A percentile compares a stretch with the other conserved stretches of the same genome.
phyloP scores from a whole-genome alignment of 2,329 filamentous ascomycete genomes.

The Talaromyces funiculosus region DNA sequence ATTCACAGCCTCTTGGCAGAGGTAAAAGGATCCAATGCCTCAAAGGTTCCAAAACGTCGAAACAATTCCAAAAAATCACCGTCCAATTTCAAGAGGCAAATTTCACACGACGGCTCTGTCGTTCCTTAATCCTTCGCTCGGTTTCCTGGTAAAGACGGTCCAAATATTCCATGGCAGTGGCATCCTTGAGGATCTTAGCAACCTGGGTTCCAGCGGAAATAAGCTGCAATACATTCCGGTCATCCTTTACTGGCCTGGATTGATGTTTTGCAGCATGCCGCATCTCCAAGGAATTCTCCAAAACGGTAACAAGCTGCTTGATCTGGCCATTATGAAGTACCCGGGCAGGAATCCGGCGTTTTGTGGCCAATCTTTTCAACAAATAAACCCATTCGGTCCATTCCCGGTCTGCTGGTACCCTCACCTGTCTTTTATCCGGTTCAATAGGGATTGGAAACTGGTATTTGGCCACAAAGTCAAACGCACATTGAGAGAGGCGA shows the following conservation, averaged over 20 bases:
- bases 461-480: slow-evolving; percentile 86
- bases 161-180: slow-evolving; percentile 74
- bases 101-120: slow-evolving; percentile 39
- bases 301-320: slow-evolving; percentile 80
- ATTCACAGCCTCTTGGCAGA: neutral
- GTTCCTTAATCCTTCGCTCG: slow-evolving; percentile 70
- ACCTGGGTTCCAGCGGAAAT: slow-evolving; percentile 84
- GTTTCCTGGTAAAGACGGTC: slow-evolving; percentile 77
- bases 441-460: slow-evolving; percentile 83
- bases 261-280: slow-evolving; percentile 79
- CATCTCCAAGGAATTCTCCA: slow-evolving; percentile 87
- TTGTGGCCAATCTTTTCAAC: slow-evolving; percentile 77
- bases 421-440: slow-evolving; percentile 72
- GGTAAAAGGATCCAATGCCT: neutral
- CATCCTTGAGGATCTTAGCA: slow-evolving; percentile 79
- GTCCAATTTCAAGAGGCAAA: slow-evolving; percentile 20
- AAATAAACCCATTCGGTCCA: slow-evolving; percentile 93
- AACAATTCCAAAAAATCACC: neutral
- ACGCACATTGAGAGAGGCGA: slow-evolving; percentile 76
- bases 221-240: slow-evolving; percentile 80
- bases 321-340: slow-evolving; percentile 86
- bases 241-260: slow-evolving; percentile 76
- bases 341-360: slow-evolving; percentile 74
- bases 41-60: neutral
- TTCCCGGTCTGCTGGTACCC: slow-evolving; percentile 69